phyloP scores from a whole-genome alignment of 1,139 yeast species.

The Kurtzmaniella quercitrusa region DNA sequence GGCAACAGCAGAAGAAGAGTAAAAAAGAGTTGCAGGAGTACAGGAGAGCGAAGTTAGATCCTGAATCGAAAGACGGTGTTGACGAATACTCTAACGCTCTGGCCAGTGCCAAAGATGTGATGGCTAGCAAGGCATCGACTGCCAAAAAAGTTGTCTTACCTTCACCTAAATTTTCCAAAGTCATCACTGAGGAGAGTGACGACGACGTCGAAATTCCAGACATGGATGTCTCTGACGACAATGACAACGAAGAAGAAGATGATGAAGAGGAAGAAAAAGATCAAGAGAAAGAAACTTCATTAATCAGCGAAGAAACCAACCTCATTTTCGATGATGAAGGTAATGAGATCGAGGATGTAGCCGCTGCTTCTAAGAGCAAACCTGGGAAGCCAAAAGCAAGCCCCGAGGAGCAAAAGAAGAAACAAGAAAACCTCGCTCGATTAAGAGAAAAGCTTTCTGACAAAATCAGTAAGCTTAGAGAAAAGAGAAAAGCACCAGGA shows the following conservation, averaged over 20 bases:
- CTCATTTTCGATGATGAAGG: conserved; percentile 78
- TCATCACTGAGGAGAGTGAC: conserved; percentile 13
- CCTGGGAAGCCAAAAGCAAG: conserved; percentile 27
- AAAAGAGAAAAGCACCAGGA: conserved; percentile 90
- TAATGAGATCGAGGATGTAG: conserved; percentile 42
- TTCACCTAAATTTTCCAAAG: conserved; percentile 11
- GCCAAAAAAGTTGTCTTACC: conserved; percentile 64
- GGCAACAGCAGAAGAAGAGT: conserved; percentile 79
- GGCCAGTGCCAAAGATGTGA: conserved; percentile 65
- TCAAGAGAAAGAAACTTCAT: conserved; percentile 11
- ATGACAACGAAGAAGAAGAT: conserved; percentile 12
- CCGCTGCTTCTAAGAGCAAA: conserved; percentile 15
- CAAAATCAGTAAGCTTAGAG: conserved; percentile 66
- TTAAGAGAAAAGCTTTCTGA: conserved; percentile 69
- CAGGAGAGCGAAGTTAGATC: conserved; percentile 73
- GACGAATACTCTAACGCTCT: conserved; percentile 34
- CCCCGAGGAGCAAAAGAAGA: conserved; percentile 45
- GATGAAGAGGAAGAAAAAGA: conserved; percentile 7
- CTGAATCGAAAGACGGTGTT: conserved; percentile 47
- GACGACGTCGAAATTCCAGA: conserved; percentile 12
- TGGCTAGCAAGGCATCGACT: conserved; percentile 49
- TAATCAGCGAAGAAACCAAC: conserved; percentile 35
- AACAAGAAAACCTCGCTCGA: conserved; percentile 54
- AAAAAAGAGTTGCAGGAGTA: conserved; percentile 61
- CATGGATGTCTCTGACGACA: conserved; percentile 8